Evolutionary conservation across 2,329 filamentous ascomycete species (phyloP), one percentile per base, ranked within the genome.

Genomic region (Penicillium verrucosum): DNA sequence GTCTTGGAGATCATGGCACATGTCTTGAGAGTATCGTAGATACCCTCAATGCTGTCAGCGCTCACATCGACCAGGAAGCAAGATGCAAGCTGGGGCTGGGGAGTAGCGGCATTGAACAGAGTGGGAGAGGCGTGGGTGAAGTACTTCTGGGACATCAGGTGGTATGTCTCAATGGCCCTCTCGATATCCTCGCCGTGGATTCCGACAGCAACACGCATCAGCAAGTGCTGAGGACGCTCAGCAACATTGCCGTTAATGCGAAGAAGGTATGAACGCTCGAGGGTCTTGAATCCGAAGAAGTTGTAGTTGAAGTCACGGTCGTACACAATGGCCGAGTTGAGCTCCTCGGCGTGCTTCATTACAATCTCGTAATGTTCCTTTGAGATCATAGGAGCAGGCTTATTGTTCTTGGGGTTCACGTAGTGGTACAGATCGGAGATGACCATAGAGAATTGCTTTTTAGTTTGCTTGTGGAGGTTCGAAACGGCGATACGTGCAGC

Each of bases 1-100:
- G 94, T 97, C 85, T 99, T 99, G 72, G 94, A 99, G 78, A 99
- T 99, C 91, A 99, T 93, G 66, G 94, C 94, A 78, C 94, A 99
- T 1, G 91, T 97, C 86, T 99, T 99, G 68, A 99, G 85, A 18
- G 94, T 99, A 73, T 99, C 94, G 72, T 99, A 99, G 74, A 99
- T 99, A 67, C 94, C 94, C 66, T 99, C 94, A 72, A 99, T 99
- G 77, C 92, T 97, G 80, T 99, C 94, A 50, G 96, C 92, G 82
- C 97, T 99, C 89, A 99, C 97, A 77, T 97, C 94, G 65, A 99
- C 91, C 54, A 99, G 84, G 86, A 99, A 99, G 83, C 94, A 99
- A 16, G 94, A 99, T 3, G 94, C 95, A 68, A 99, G 82, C 79
- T 99, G 94, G 43, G 92, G 88, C 70, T 94, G 88, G 43, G 94